Percentiles rank a stretch among this genome's conserved stretches.
Conservation (phyloP, 2,329 filamentous ascomycete species). For the Arthrinium phaeospermum region DNA sequence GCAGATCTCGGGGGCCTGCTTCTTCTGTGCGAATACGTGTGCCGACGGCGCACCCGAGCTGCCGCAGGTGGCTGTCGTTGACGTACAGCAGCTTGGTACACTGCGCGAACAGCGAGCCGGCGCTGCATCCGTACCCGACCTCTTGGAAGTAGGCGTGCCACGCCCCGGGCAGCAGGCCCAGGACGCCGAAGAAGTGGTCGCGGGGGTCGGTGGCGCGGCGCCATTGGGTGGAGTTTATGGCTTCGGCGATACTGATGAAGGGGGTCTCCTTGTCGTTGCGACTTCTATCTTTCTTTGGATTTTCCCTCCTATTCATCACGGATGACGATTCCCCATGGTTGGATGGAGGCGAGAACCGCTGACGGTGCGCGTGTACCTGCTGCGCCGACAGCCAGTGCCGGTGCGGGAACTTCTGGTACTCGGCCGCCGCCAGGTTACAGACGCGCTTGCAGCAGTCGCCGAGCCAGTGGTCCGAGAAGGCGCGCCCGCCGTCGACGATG, state of each 20-base stretch:
- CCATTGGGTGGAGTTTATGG: conserved; percentile 10
- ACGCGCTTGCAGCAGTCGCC: conserved; percentile 7
- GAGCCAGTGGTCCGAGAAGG: neutral
- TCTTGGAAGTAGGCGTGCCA: neutral
- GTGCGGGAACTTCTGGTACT: conserved; percentile 5
- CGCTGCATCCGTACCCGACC: neutral
- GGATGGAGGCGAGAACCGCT: neutral
- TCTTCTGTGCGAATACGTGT: neutral
- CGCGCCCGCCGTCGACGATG: neutral
- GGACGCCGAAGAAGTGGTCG: conserved; percentile 14
- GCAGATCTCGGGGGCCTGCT: neutral
- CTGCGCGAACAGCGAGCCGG: neutral
- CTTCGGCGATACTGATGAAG: conserved; percentile 11
- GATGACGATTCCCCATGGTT: neutral
- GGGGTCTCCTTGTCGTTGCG: neutral
- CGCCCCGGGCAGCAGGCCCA: neutral
- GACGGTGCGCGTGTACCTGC: neutral
- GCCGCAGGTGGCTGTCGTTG: conserved; percentile 1
- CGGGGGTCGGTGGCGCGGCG: conserved; percentile 7
- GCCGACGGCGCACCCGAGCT: neutral
- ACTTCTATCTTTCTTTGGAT: neutral
- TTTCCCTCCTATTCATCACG: neutral
- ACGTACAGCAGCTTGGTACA: conserved; percentile 9
- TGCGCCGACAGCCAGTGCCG: neutral
- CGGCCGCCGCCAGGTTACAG: neutral